A percentile compares a stretch with the other conserved stretches of the same genome.
Conservation (phyloP, 1,284 basidiomycete species). For the Xerocomus minutiporus region DNA sequence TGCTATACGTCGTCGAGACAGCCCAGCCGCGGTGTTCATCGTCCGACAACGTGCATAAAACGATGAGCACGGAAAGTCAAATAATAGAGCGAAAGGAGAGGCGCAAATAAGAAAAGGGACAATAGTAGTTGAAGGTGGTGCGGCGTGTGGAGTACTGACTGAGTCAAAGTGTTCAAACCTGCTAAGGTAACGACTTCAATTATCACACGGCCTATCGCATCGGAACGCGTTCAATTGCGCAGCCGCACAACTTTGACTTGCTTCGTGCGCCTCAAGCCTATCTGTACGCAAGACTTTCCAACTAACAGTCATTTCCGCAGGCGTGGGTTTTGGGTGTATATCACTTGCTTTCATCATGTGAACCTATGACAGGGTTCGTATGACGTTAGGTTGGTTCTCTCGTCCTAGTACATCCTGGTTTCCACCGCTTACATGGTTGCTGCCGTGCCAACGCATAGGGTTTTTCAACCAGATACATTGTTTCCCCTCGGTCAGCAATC, state of each 20-base stretch:
- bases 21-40: conserved; percentile 43
- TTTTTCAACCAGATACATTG: not conserved
- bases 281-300: not conserved
- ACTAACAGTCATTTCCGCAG: not conserved
- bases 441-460: not conserved
- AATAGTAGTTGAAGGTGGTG: conserved; percentile 1
- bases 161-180: conserved; percentile 3
- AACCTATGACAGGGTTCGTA: not conserved
- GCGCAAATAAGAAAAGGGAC: conserved; percentile 3
- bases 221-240: too few species aligned
- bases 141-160: conserved; percentile 1
- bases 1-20: conserved; percentile 51
- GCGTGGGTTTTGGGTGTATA: not conserved
- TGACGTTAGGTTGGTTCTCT: not conserved
- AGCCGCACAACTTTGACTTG: too few species aligned
- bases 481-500: not conserved
- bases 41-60: conserved; percentile 27
- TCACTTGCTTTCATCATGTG: not conserved
- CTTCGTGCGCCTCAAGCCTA: too few species aligned
- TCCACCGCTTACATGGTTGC: not conserved
- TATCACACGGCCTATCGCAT: conserved; percentile 13
- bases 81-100: conserved; percentile 1
- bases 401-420: not conserved
- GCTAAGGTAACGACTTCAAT: not conserved
- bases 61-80: conserved; percentile 1